Evolutionary conservation across 2,329 filamentous ascomycete species (phyloP), one percentile per base, ranked within the genome.

Genomic region (Trichoderma oligosporum): DNA sequence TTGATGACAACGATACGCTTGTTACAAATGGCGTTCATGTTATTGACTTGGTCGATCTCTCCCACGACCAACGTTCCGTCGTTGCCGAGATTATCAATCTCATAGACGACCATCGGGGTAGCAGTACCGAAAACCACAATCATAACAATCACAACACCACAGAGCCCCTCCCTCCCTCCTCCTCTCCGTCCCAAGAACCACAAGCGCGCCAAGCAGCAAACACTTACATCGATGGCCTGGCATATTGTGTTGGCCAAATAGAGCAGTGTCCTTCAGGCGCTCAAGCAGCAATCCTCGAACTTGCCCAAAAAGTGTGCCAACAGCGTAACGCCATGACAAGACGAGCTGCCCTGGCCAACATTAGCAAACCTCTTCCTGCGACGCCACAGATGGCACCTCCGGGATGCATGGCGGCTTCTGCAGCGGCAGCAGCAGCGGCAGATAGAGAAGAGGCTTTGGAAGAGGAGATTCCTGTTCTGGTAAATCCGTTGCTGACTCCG

Each of bases 221-320:
- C 36, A 44, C 45, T 1, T 67, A 60, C 33, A 35, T 65, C 16
- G 57, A 67, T 33, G 70, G 69, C 48, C 63, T 71, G 33, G 70
- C 69, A 46, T 70, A 70, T 62, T 63, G 69, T 56, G 63, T 71
- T 25, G 70, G 70, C 38, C 70, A 72, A 56, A 62, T 68, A 22
- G 62, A 65, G 41, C 55, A 62, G 38, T 63, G 60, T 4, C 67
- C 68, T 14, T 57, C 61, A 8, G 64, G 63, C n/a, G 68, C 65
- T 14, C 58, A 62, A 16, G 52, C 54, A 11, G 68, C 69, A 27
- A 64, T 70, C 22, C 57, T 70, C 45, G 64, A 66, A 27, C 63
- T 70, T 25, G 67, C 65, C 4, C 52, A 27, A 4, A 61, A 49
- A 14, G 49, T 63, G 38, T 47, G 61, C 20, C 55, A 52, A 41